Evolutionary conservation across 2,329 filamentous ascomycete genomes (phyloP).

Genomic region (Beauveria sp.): DNA sequence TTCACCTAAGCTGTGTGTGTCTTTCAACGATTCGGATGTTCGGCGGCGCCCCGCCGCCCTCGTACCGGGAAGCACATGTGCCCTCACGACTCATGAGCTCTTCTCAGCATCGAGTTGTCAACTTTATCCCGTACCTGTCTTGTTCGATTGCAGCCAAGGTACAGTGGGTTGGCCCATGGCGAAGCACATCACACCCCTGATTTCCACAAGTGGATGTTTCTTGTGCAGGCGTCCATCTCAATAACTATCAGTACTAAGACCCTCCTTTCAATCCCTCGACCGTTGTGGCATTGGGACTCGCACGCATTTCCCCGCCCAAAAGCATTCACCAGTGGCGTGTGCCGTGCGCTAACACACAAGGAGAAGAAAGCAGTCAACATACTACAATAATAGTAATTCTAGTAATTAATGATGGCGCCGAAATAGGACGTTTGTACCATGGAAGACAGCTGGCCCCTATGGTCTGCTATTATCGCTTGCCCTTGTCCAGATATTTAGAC

Average conservation of each 20-base stretch:
- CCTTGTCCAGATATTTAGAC: background rate
- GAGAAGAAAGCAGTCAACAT: background rate
- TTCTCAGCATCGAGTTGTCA: background rate
- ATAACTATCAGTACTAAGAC: background rate
- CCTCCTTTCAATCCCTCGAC: background rate
- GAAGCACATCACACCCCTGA: background rate
- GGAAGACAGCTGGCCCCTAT: background rate
- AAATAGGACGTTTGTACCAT: background rate
- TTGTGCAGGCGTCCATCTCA: background rate
- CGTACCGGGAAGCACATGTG: background rate
- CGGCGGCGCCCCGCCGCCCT: background rate
- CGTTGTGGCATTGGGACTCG: constrained; percentile 2
- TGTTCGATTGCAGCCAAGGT: background rate
- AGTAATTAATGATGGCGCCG: too few relatives aligned
- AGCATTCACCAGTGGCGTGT: background rate
- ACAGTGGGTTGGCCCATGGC: background rate
- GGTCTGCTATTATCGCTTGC: background rate
- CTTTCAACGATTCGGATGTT: background rate
- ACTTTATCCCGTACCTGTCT: too few relatives aligned
- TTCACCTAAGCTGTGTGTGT: too few relatives aligned
- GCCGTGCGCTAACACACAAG: background rate
- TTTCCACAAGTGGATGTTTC: background rate
- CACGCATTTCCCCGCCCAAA: background rate
- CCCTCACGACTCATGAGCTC: constrained; percentile 2
- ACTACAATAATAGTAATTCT: too few relatives aligned